Percentiles rank a stretch among this genome's conserved stretches.
Evolutionary conservation across 495 filamentous ascomycete genomes (phyloP).

Genomic region (Daldinia grandis): DNA sequence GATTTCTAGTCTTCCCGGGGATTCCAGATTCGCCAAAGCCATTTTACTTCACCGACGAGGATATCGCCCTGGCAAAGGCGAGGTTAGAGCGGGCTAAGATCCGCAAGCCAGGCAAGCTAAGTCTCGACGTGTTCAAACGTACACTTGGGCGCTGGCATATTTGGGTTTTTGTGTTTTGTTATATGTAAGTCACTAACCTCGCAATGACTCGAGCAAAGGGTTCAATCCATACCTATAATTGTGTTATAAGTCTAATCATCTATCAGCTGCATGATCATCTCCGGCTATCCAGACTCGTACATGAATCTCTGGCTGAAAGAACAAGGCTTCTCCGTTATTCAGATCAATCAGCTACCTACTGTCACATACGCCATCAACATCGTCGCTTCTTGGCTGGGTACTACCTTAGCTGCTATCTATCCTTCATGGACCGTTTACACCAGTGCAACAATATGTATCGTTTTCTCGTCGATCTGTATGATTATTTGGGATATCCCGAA

Average conservation of each 20-base stretch:
- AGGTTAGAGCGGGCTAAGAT: conserved; percentile 39
- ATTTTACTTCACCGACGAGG: conserved; percentile 51
- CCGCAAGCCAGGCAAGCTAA: conserved; percentile 48
- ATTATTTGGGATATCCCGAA: conserved; percentile 57
- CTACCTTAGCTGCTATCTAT: conserved; percentile 56
- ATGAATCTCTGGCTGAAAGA: conserved; percentile 61
- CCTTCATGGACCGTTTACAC: conserved; percentile 56
- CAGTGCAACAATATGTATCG: conserved; percentile 42
- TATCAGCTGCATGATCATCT: conserved; percentile 54
- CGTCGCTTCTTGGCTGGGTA: conserved; percentile 56
- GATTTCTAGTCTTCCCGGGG: conserved; percentile 58
- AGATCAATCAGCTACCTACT: conserved; percentile 59
- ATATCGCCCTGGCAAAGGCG: conserved; percentile 52
- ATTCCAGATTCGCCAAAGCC: conserved; percentile 55
- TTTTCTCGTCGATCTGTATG: conserved; percentile 57
- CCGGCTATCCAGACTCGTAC: conserved; percentile 49
- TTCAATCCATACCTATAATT: neutral
- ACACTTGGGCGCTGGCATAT: conserved; percentile 57
- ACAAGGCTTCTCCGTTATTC: conserved; percentile 55
- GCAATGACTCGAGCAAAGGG: neutral
- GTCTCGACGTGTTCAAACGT: conserved; percentile 54
- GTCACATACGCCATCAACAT: conserved; percentile 55
- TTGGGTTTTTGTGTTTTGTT: conserved; percentile 56
- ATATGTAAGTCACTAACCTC: conserved; percentile 46
- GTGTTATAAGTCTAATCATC: neutral